Evolutionary conservation across 441 rosid genomes (phyloP), one percentile per base, ranked within the genome.

Genomic region (Jatropha podagrica): DNA sequence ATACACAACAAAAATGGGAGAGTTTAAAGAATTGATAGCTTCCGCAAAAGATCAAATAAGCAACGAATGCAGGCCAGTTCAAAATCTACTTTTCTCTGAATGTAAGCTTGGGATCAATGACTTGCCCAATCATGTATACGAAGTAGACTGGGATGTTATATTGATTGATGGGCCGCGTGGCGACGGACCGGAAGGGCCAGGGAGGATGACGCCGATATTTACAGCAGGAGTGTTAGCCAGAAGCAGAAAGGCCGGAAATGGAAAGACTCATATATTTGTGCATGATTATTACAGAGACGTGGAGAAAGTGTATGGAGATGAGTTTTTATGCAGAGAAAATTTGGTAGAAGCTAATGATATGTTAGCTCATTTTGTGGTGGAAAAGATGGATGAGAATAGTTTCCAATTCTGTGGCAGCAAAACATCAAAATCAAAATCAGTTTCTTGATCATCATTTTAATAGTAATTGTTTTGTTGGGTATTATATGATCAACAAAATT

Each of bases 61-160:
- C 2, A 90, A 92, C 69, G 99, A 95, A 68, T 95, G 99, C 67
- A 81, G 91, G 69, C 99, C 98, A 1, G 98, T 95, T 20, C 99
- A 93, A 81, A 95, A 93, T 75, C 84, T 95, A 10, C 79, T 95
- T 38, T 95, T 93, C 83, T 93, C 99, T 0, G 99, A 95, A 61
- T 95, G 98, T 67, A 91, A 85, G 73, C 85, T 95, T 1, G 98
- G 98, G 32, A 78, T 95, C 48, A 95, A 95, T 13, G 99, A 95
- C 75, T 77, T 95, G 83, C 98, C 99, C 3, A 95, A 95, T 74
- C 98, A 89, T 18, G 97, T 93, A 0, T 93, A 95, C 5, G 97
- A 95, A 73, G 92, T 95, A 8, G 97, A 90, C 14, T 95, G 99
- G 99, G 99, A 95, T 46, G 91, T 95, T 72, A 95, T 95, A 10